Evolutionary conservation across 2,329 filamentous ascomycete genomes (phyloP), one percentile per base, ranked within the genome.

Genomic region (Parasarocladium wereldwijsianum): DNA sequence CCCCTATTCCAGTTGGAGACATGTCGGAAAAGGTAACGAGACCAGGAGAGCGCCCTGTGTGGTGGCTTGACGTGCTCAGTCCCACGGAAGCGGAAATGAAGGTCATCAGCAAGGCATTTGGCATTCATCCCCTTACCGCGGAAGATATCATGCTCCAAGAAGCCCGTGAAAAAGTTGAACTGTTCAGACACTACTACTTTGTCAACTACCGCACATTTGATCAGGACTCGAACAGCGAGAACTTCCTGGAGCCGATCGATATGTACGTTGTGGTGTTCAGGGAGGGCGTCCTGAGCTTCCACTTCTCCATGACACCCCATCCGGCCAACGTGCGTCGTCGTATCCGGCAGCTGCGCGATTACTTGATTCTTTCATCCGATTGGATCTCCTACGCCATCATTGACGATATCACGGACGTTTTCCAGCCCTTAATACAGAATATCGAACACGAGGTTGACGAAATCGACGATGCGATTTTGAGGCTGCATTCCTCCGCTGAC

Each of bases 331-430:
- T 98, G 15, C 82, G 90, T 14, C 74, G 90, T 26, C 76, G 90
- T 19, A 87, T 98, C 45, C 80, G 90, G 8, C 90, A 98, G 51
- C 59, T 98, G 26, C 82, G 82, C 39, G 90, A 98, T 52, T 98
- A 93, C 51, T 68, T 96, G 43, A 82, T 93, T 24, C 63, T 96
- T 9, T 87, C 81, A 26, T 83, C 87, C 0, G 90, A 98, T 51
- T 98, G 90, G 90, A 94, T 98, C 42, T 93, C 84, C 6, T 98
- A 98, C 47, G 90, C 86, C 27, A 80, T 94, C 40, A 94, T 96
- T 38, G 90, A 98, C 54, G 90, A 98, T 49, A 93, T 98, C 43
- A 98, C 90, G 5, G 90, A 98, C 51, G 86, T 85, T 3, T 98
- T 94, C 46, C 81, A 79, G 5, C 90, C 90, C 0, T 61, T 96